Evolutionary conservation across 306 rosid genomes (phyloP), one percentile per base, ranked within the genome.

Genomic region (Dicorynia guianensis): DNA sequence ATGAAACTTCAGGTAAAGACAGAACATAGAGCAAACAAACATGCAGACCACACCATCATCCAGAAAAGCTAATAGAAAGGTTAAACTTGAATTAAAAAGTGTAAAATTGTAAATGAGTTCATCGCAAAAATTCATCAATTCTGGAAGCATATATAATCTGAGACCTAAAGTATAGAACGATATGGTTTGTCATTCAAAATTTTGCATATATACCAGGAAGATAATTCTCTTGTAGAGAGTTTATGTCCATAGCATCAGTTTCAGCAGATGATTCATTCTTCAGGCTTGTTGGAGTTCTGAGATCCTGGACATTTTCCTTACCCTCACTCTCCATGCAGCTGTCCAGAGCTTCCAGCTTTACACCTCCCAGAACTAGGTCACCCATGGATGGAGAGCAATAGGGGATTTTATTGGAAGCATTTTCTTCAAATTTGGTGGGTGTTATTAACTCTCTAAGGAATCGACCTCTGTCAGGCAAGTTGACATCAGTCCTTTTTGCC

Each of bases 231-330:
- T 44, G 89, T 44, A 84, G 85, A 57, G 80, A 81, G 80, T 82
- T 80, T 48, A 92, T 85, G 79, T 86, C 91, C 97, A 95, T 82
- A 59, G 86, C 66, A 80, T 82, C 87, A 66, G 96, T 91, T 72
- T 90, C 93, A 74, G 97, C 84, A 54, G 96, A 92, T 59, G 96
- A 91, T 77, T 87, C 93, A 33, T 86, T 85, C 79, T 61, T 81
- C 85, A 76, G 44, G 76, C 69, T 80, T 52, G 75, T 60, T 35
- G 84, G 72, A 75, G 71, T 54, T 69, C 78, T 70, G 62, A 70
- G 72, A 72, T 86, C 85, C 54, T 67, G 73, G 38, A 67, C 18
- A 68, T 74, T 71, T 78, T 81, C 87, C 59, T 47, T 86, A 73
- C 79, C 82, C 49, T 76, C 89, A 69, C 71, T 64, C 13, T 79